Percentiles rank a stretch among this genome's conserved stretches.
Conservation (phyloP, 768 basidiomycete genomes). For the Phaffia australis region DNA sequence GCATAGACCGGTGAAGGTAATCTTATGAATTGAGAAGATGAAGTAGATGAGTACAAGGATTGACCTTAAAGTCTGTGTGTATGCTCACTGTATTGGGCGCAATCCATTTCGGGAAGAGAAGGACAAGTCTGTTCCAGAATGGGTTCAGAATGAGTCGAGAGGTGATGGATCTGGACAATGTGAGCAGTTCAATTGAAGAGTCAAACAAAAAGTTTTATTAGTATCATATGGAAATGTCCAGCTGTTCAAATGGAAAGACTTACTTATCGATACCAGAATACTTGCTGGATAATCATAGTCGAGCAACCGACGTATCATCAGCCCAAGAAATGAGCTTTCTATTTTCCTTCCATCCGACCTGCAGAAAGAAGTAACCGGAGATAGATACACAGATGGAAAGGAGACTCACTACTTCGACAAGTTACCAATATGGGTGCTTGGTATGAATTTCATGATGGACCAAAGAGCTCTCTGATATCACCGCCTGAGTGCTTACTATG, state of each 20-base stretch:
- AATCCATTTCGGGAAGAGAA: slow-evolving; percentile 67
- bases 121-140: slow-evolving; percentile 88
- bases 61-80: background rate
- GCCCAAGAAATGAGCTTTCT: background rate
- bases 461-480: too few relatives aligned
- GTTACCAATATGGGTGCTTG: slow-evolving; percentile 2
- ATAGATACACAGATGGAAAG: background rate
- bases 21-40: slow-evolving; percentile 43
- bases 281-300: slow-evolving; percentile 18
- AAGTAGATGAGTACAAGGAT: background rate
- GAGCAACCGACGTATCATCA: background rate
- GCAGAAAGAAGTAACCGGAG: too few relatives aligned
- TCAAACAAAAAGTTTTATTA: background rate
- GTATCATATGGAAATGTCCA: too few relatives aligned
- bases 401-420: slow-evolving; percentile 20
- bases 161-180: slow-evolving; percentile 52
- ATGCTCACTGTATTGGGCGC: slow-evolving; percentile 76
- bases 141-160: slow-evolving; percentile 67
- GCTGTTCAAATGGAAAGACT: background rate
- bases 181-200: background rate
- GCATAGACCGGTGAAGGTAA: slow-evolving; percentile 71
- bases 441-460: too few relatives aligned
- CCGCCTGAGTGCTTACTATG: too few relatives aligned
- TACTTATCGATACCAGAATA: slow-evolving; percentile 25
- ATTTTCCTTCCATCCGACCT: background rate